Percentiles rank a stretch among this genome's conserved stretches.
phyloP scores from a whole-genome alignment of 257 asterid genomes.

The Fraxinus cuspidata region DNA sequence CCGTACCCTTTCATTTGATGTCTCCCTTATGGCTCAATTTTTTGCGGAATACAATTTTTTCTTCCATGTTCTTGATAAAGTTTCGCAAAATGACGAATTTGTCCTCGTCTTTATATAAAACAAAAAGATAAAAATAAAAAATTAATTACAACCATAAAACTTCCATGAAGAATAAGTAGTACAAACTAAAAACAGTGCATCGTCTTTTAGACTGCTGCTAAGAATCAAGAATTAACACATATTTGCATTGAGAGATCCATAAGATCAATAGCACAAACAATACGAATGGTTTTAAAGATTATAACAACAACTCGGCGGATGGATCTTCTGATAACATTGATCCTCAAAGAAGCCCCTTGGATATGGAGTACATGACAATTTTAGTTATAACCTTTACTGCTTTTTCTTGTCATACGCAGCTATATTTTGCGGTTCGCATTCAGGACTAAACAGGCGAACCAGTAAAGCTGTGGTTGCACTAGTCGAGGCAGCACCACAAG shows the following conservation, averaged over 20 bases:
- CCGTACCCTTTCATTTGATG: too few relatives aligned
- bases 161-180: neutral
- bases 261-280: neutral
- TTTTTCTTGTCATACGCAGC: conserved; percentile 72
- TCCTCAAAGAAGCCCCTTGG: conserved; percentile 2
- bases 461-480: conserved; percentile 70
- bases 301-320: neutral
- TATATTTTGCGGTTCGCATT: conserved; percentile 88
- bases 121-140: too few relatives aligned
- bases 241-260: neutral
- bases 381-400: conserved; percentile 17
- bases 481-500: conserved; percentile 69
- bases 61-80: too few relatives aligned
- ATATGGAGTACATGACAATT: neutral
- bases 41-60: too few relatives aligned
- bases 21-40: too few relatives aligned
- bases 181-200: neutral
- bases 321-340: neutral
- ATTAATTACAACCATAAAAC: neutral
- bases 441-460: conserved; percentile 74
- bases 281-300: too few relatives aligned
- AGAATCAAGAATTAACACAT: neutral
- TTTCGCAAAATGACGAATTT: too few relatives aligned
- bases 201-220: neutral
- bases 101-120: too few relatives aligned